phyloP scores from a whole-genome alignment of 176 grass and related monocot genomes.

The Oryza meridionalis region DNA sequence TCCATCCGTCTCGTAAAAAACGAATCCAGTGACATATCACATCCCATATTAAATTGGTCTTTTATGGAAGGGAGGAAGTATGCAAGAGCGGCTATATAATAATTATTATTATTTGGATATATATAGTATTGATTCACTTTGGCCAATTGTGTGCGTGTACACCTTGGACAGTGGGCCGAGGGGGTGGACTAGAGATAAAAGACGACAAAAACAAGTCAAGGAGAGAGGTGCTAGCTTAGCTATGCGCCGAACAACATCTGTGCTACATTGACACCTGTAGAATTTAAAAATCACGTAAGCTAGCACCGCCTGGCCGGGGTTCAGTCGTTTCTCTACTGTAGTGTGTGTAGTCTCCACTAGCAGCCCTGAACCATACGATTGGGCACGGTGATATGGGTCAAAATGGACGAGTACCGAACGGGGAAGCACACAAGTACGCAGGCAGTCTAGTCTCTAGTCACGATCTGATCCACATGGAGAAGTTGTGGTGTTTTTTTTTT shows the following conservation, averaged over 20 bases:
- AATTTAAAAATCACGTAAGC: neutral
- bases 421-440: neutral
- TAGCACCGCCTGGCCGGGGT: neutral
- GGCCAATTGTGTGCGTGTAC: neutral
- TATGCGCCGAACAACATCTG: neutral
- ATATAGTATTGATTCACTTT: neutral
- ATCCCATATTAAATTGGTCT: too few relatives aligned
- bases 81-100: too few relatives aligned
- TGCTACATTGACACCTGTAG: neutral
- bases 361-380: neutral
- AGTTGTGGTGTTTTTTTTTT: neutral
- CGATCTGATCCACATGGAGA: neutral
- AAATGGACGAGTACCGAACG: neutral
- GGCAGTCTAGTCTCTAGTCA: neutral
- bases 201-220: neutral
- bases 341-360: neutral
- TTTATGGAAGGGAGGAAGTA: too few relatives aligned
- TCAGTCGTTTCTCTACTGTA: neutral
- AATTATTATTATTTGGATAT: neutral
- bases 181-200: neutral
- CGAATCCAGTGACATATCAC: too few relatives aligned
- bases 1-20: too few relatives aligned
- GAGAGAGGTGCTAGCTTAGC: too few relatives aligned
- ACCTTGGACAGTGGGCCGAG: neutral
- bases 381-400: neutral